These are phyloP conservation scores for Orobanche coerulescens DNA, from an alignment of 257 asterid species.

Conservation along the genomic window DNA sequence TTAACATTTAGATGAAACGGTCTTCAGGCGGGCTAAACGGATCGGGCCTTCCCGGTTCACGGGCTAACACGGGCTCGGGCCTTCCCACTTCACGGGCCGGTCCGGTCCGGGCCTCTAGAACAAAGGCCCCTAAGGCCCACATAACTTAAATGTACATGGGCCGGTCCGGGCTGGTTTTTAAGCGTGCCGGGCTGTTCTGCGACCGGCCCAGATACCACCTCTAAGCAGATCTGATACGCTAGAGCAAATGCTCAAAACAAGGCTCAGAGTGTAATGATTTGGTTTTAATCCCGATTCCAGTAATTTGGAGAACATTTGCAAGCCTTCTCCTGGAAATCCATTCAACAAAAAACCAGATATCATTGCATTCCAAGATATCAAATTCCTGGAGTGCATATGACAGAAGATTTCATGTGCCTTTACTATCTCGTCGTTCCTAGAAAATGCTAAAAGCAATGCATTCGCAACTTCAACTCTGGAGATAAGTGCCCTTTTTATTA, in stretches of 20 bases:
- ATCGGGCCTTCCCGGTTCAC: too few relatives aligned
- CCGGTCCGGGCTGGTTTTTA: too few relatives aligned
- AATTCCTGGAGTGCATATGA: conserved; percentile 39
- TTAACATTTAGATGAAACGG: too few relatives aligned
- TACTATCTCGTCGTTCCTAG: conserved; percentile 37
- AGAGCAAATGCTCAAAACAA: conserved; percentile 56
- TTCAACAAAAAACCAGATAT: conserved; percentile 54
- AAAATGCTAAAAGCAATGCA: conserved; percentile 62
- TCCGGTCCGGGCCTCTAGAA: too few relatives aligned
- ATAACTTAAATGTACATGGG: too few relatives aligned
- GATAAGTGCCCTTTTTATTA: conserved; percentile 46
- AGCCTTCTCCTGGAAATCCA: conserved; percentile 46
- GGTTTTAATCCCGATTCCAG: conserved; percentile 36
- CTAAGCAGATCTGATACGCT: conserved; percentile 43
- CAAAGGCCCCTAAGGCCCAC: too few relatives aligned
- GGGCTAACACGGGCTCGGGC: too few relatives aligned
- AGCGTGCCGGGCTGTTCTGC: too few relatives aligned
- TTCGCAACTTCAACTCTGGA: conserved; percentile 61
- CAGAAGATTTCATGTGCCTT: conserved; percentile 47
- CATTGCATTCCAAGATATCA: conserved; percentile 86
- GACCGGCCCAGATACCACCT: too few relatives aligned
- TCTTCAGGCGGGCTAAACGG: too few relatives aligned
- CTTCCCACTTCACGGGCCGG: too few relatives aligned
- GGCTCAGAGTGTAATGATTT: conserved; percentile 65
- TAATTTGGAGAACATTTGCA: conserved; percentile 39